A percentile compares a stretch with the other conserved stretches of the same genome.
Conservation (phyloP, 2,329 filamentous ascomycete species). For the Aureobasidium zeae region DNA sequence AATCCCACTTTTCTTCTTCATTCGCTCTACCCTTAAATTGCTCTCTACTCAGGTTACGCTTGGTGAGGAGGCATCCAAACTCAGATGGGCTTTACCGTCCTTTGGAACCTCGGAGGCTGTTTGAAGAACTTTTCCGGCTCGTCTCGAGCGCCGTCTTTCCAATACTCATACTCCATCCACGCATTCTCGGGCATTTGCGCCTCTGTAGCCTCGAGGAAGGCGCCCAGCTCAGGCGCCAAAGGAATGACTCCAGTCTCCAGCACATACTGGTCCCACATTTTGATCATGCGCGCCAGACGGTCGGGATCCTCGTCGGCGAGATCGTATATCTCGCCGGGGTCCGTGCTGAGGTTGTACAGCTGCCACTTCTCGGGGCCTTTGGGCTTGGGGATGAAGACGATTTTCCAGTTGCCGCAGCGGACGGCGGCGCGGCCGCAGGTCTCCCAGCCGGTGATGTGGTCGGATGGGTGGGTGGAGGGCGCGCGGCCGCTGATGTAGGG, state of each 20-base stretch:
- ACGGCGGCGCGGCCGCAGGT: constrained; percentile 46
- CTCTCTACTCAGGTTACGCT: too few relatives aligned
- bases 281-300: constrained; percentile 40
- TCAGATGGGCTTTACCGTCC: constrained; percentile 20
- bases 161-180: constrained; percentile 59
- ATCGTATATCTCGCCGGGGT: constrained; percentile 42
- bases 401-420: constrained; percentile 49
- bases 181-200: constrained; percentile 57
- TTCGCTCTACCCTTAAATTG: too few relatives aligned
- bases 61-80: too few relatives aligned
- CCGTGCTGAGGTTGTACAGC: constrained; percentile 44
- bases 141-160: constrained; percentile 44
- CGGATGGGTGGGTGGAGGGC: constrained; percentile 39
- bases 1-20: too few relatives aligned
- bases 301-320: constrained; percentile 32
- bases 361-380: constrained; percentile 50
- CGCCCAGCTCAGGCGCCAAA: constrained; percentile 48
- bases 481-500: constrained; percentile 31
- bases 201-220: constrained; percentile 52
- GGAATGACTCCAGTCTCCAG: constrained; percentile 53
- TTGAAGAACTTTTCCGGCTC: constrained; percentile 29
- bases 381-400: constrained; percentile 48
- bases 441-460: constrained; percentile 50
- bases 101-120: constrained; percentile 26
- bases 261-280: constrained; percentile 50